Evolutionary conservation across 805 yeast genomes (phyloP).

Genomic region (Saitoella complicata): DNA sequence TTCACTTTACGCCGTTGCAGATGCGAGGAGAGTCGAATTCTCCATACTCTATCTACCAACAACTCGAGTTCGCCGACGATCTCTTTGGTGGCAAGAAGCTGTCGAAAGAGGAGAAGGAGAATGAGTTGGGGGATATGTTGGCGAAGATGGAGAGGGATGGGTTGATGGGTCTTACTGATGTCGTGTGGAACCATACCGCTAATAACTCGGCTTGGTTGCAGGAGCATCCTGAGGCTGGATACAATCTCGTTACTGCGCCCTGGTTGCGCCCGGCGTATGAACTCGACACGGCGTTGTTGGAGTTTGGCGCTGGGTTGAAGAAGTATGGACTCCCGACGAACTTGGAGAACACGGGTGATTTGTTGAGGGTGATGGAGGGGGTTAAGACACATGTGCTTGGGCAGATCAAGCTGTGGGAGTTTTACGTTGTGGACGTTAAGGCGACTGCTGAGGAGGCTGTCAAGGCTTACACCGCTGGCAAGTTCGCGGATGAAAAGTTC

Average conservation of each 20-base stretch:
- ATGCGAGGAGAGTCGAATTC: slow-evolving; percentile 78
- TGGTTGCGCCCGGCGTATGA: slow-evolving; percentile 74
- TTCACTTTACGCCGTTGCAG: slow-evolving; percentile 91
- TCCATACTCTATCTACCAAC: slow-evolving; percentile 85
- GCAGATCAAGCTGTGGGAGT: slow-evolving; percentile 69
- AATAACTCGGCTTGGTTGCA: slow-evolving; percentile 73
- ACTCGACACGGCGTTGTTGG: slow-evolving; percentile 51
- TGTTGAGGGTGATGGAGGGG: slow-evolving; percentile 48
- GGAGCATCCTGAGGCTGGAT: slow-evolving; percentile 82
- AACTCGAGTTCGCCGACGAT: slow-evolving; percentile 54
- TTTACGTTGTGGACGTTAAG: slow-evolving; percentile 50
- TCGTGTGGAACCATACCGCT: slow-evolving; percentile 92
- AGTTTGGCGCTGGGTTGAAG: slow-evolving; percentile 44
- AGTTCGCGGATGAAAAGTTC: slow-evolving; percentile 8
- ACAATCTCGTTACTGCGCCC: slow-evolving; percentile 74
- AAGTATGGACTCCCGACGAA: slow-evolving; percentile 46
- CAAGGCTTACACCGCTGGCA: slow-evolving; percentile 11
- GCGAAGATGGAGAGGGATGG: slow-evolving; percentile 33
- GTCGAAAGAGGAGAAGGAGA: slow-evolving; percentile 25
- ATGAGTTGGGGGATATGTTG: slow-evolving; percentile 40
- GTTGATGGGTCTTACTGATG: slow-evolving; percentile 70
- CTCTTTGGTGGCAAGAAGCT: slow-evolving; percentile 26
- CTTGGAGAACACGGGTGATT: slow-evolving; percentile 35
- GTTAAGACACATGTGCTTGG: slow-evolving; percentile 52
- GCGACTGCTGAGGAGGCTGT: slow-evolving; percentile 23